Conservation (phyloP, 257 asterid species). For the Nicotiana obtusifolia region DNA sequence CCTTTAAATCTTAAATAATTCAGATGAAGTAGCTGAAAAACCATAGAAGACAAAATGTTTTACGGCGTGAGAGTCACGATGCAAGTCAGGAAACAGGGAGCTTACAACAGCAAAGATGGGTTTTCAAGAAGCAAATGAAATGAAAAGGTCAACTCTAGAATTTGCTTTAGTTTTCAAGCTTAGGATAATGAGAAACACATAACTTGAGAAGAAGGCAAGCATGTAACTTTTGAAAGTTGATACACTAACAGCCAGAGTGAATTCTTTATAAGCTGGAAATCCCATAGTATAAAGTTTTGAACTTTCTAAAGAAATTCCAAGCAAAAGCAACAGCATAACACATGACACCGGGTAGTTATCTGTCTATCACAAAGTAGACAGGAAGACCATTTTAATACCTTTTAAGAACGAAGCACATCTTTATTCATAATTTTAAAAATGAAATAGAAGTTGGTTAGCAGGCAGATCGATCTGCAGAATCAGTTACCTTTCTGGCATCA, state of each 20-base stretch:
- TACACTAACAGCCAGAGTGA: not conserved
- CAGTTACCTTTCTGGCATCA: constrained; percentile 75
- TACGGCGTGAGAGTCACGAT: not conserved
- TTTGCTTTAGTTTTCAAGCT: not conserved
- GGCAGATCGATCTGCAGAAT: not conserved
- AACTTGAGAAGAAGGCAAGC: not conserved
- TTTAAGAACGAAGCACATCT: not conserved
- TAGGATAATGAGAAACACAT: not conserved
- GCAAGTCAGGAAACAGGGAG: not conserved
- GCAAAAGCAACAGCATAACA: not conserved
- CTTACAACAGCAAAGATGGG: not conserved
- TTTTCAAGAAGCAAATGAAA: not conserved
- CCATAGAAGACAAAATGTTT: not conserved
- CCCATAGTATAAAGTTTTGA: not conserved
- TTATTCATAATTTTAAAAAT: not conserved
- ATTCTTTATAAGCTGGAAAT: not conserved
- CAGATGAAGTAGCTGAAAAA: too few relatives aligned
- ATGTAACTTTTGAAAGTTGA: not conserved
- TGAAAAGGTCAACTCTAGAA: not conserved
- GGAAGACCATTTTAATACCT: not conserved
- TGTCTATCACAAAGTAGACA: not conserved
- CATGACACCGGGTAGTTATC: not conserved
- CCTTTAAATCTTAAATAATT: too few relatives aligned
- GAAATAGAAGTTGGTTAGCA: not conserved
- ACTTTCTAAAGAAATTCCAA: not conserved